Conservation (phyloP, 768 basidiomycete species). For the Tephrocybe sp. region DNA sequence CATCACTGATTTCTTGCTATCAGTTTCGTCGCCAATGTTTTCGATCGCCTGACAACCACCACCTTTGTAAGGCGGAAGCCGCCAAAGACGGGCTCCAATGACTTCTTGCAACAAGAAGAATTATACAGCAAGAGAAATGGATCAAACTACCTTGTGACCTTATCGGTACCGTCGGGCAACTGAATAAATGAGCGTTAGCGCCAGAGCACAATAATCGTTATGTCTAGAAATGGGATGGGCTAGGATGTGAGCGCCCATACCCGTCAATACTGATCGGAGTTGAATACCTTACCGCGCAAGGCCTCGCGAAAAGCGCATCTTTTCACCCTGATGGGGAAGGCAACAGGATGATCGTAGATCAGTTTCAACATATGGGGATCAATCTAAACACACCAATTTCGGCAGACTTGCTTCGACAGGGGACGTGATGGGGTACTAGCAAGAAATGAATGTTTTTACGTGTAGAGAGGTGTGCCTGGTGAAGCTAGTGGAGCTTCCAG, state of each 20-base stretch:
- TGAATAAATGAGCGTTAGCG: conserved; percentile 5
- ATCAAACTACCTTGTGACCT: neutral
- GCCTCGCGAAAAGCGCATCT: conserved; percentile 6
- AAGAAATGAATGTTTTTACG: conserved; percentile 10
- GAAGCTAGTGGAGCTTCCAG: neutral
- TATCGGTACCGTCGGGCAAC: conserved; percentile 5
- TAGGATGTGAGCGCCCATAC: conserved; percentile 10
- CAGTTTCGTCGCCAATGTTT: conserved; percentile 10
- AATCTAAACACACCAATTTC: conserved; percentile 8
- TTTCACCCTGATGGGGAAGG: conserved; percentile 8
- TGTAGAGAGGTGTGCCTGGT: conserved; percentile 11
- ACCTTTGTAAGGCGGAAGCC: conserved; percentile 7
- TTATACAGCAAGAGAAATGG: neutral
- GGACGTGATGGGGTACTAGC: conserved; percentile 9
- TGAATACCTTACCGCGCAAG: conserved; percentile 11
- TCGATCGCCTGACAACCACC: conserved; percentile 8
- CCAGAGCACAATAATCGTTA: neutral
- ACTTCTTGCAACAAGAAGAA: neutral
- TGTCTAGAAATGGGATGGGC: conserved; percentile 11
- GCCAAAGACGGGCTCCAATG: conserved; percentile 9
- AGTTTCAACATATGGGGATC: conserved; percentile 14
- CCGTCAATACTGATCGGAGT: conserved; percentile 16
- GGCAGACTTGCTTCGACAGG: conserved; percentile 12
- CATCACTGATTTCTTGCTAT: conserved; percentile 13
- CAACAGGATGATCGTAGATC: conserved; percentile 12